Percentiles rank a stretch among this genome's conserved stretches.
Evolutionary conservation across 805 yeast genomes (phyloP).

Genomic region (Saccharomycopsis microspora): DNA sequence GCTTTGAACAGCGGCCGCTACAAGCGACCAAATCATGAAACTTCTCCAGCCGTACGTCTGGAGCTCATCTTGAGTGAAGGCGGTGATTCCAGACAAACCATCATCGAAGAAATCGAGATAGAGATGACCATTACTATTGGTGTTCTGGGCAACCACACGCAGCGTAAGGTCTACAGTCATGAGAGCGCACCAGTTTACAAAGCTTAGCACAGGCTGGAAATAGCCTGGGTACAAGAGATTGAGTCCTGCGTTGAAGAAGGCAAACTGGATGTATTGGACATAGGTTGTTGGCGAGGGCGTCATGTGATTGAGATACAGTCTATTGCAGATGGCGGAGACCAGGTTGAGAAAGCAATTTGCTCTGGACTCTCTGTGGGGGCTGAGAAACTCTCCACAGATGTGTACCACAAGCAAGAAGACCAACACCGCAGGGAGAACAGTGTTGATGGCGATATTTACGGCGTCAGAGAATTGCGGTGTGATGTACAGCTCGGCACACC

Average conservation of each 20-base stretch:
- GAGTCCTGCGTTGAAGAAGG: constrained; percentile 44
- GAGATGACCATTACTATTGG: constrained; percentile 29
- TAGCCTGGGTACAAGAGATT: constrained; percentile 51
- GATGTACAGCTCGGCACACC: constrained; percentile 36
- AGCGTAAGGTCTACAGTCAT: constrained; percentile 21
- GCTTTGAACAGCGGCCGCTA: constrained; percentile 1
- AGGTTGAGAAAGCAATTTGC: constrained; percentile 34
- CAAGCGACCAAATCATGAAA: constrained; percentile 26
- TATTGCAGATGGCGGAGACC: constrained; percentile 51
- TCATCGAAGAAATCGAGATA: constrained; percentile 26
- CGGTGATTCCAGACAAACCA: constrained; percentile 30
- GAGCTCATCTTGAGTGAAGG: constrained; percentile 17
- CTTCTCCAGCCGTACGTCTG: constrained; percentile 28
- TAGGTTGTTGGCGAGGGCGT: constrained; percentile 42
- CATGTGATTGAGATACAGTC: constrained; percentile 39
- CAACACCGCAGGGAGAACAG: constrained; percentile 22
- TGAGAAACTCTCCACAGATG: constrained; percentile 28
- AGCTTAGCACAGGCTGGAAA: constrained; percentile 41
- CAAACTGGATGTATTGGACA: constrained; percentile 45
- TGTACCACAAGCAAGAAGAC: constrained; percentile 31
- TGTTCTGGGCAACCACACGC: constrained; percentile 1
- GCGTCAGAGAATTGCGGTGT: constrained; percentile 32
- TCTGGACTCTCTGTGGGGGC: constrained; percentile 50
- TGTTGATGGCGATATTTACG: constrained; percentile 29
- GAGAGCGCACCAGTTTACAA: constrained; percentile 46